phyloP scores from a whole-genome alignment of 1,284 basidiomycete genomes.

The Cutaneotrichosporon cutaneum region DNA sequence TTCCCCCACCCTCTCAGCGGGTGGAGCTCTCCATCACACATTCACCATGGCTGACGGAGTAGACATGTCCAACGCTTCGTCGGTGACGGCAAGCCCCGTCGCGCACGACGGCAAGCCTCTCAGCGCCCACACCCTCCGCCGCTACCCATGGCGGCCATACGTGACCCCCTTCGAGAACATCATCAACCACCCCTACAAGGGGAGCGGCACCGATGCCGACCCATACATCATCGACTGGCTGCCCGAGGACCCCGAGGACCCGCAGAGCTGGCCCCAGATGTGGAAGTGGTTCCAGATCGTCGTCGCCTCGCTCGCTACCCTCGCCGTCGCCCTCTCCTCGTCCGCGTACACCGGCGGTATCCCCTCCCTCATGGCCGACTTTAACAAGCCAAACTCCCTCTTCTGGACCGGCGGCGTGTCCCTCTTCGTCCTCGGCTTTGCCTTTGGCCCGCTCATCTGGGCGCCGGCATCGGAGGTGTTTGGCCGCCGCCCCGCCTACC shows the following conservation, averaged over 20 bases:
- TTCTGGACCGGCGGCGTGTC: slow-evolving; percentile 39
- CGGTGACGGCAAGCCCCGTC: not conserved
- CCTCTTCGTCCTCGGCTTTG: slow-evolving; percentile 47
- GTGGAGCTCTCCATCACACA: too few species aligned
- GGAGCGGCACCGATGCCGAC: slow-evolving; percentile 49
- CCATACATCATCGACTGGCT: slow-evolving; percentile 53
- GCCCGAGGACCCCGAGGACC: slow-evolving; percentile 38
- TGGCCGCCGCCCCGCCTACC: slow-evolving; percentile 62
- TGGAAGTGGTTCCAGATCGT: slow-evolving; percentile 41
- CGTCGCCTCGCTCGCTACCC: slow-evolving; percentile 31
- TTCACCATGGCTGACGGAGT: not conserved
- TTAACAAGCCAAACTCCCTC: slow-evolving; percentile 26
- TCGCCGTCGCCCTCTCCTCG: slow-evolving; percentile 44
- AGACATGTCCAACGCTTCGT: slow-evolving; percentile 13
- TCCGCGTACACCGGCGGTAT: slow-evolving; percentile 42
- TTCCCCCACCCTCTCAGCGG: not conserved
- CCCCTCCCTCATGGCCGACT: slow-evolving; percentile 27
- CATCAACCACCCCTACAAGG: slow-evolving; percentile 45
- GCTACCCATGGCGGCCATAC: slow-evolving; percentile 41
- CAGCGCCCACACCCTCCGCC: slow-evolving; percentile 29
- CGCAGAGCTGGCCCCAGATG: slow-evolving; percentile 36
- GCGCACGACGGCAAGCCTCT: slow-evolving; percentile 5
- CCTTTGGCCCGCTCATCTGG: slow-evolving; percentile 45
- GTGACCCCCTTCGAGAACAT: slow-evolving; percentile 51
- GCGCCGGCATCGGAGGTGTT: slow-evolving; percentile 58